A percentile compares a stretch with the other conserved stretches of the same genome.
Conservation (phyloP, 306 rosid species). For the Cucurbita moschata region DNA sequence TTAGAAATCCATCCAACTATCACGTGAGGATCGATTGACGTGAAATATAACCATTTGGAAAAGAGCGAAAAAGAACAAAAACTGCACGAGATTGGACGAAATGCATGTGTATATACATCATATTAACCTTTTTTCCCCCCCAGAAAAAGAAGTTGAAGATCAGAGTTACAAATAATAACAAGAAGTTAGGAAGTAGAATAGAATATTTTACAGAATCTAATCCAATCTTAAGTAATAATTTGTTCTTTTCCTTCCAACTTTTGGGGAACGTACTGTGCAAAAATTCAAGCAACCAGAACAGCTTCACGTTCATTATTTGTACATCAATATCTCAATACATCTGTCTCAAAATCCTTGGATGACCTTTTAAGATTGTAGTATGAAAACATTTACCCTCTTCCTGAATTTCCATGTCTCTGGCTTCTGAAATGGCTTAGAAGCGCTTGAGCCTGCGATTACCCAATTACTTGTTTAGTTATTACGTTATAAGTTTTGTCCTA, state of each 20-base stretch:
- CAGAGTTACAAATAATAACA: not conserved
- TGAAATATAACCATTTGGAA: not conserved
- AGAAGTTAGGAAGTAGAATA: not conserved
- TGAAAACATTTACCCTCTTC: slow-evolving; percentile 50
- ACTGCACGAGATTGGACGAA: not conserved
- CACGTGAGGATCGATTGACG: not conserved
- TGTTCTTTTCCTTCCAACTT: not conserved
- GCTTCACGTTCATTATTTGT: slow-evolving; percentile 2
- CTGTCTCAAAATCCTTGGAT: not conserved
- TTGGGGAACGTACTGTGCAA: not conserved
- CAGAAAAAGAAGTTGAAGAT: not conserved
- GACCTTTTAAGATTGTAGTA: not conserved
- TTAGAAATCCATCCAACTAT: no score
- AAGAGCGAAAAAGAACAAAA: not conserved
- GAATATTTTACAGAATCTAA: slow-evolving; percentile 4
- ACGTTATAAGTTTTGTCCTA: not conserved
- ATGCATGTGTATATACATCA: not conserved
- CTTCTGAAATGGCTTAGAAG: slow-evolving; percentile 85
- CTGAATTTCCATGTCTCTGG: slow-evolving; percentile 83
- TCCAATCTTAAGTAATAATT: not conserved
- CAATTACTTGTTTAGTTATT: not conserved
- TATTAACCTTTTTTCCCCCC: not conserved
- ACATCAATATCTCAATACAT: slow-evolving; percentile 2
- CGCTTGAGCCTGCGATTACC: slow-evolving; percentile 55
- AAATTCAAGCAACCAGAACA: not conserved